A percentile compares a stretch with the other conserved stretches of the same genome.
These are phyloP conservation scores for Trypanosoma cruzi DNA, from an alignment of 208 protist genomes.

Conservation along the genomic window DNA sequence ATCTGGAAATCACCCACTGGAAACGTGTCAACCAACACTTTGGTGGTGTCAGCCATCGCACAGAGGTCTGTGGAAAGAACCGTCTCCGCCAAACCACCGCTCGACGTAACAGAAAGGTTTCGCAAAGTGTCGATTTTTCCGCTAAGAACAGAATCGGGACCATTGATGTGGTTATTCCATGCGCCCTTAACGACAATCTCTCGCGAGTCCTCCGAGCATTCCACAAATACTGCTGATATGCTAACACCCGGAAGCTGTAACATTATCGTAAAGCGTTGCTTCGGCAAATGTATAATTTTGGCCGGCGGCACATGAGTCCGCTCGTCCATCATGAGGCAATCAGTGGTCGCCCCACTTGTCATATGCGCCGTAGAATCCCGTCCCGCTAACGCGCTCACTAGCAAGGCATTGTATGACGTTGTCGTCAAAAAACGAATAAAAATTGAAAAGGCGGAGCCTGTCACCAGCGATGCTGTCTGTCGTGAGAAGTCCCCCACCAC, in stretches of 20 bases:
- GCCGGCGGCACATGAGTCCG: constrained; percentile 11
- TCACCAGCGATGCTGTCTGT: constrained; percentile 1
- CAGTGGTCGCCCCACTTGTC: background rate
- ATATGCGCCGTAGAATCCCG: background rate
- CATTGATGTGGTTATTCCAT: constrained; percentile 20
- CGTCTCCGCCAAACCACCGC: background rate
- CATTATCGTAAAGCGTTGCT: constrained; percentile 26
- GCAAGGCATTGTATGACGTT: constrained; percentile 3
- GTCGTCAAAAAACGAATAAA: constrained; percentile 24
- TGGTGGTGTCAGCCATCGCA: no score
- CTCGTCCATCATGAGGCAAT: background rate
- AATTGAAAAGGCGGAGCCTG: constrained; percentile 11
- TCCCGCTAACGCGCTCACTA: background rate
- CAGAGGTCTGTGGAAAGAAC: no score
- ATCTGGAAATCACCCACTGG: constrained; percentile 28
- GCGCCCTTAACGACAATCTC: constrained; percentile 20
- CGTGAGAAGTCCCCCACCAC: background rate
- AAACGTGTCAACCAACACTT: constrained; percentile 26
- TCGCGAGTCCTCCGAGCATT: constrained; percentile 4
- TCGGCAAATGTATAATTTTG: constrained; percentile 20
- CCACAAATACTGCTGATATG: constrained; percentile 18
- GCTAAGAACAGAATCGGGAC: background rate
- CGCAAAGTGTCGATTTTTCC: background rate
- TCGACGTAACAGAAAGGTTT: background rate
- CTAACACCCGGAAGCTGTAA: constrained; percentile 21